Base-by-base conservation (phyloP, 305 asterid genomes). In the Fraxinus sp. region DNA sequence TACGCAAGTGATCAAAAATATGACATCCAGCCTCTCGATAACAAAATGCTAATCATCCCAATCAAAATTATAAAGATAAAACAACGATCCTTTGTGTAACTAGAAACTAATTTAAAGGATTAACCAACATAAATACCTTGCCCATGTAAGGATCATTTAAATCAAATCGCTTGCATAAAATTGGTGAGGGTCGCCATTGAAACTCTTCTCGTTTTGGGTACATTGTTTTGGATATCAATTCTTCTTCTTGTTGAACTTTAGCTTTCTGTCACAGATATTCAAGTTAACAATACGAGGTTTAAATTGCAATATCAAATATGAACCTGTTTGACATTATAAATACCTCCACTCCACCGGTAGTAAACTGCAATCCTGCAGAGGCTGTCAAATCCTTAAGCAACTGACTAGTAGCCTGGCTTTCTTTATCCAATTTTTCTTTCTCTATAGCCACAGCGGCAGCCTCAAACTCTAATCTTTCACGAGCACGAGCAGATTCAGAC, bases 401-500 rank as follows among this genome's bases (percentile, higher is more conserved):
- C 85, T 83, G 92, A 85, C 85, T 85, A 33, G 91, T 86, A 16
- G 78, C 81, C 80, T 84, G 86, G 81, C 80, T 91, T 82, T 88
- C 92, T 46, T 80, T 86, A 83, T 85, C 92, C 76, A 78, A 76
- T 68, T 89, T 91, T 59, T 89, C 97, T 88, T 90, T 92, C 89
- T 85, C 80, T 33, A 91, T 85, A 68, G 92, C 89, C 79, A 86
- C 89, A 1, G 94, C 98, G 52, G 95, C 97, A 81, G 95, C 83
- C 83, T 96, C 99, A 88, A 96, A 96, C 83, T 96, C 98, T 79
- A 96, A 88, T 81, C 94, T 90, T 89, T 96, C 99, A 85, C 98
- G 99, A 82, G 98, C 99, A 85, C 99, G 99, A 80, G 89, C 94
- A 86, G 95, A 90, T 91, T 96, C 99, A 80, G 99, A 92, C 98